Evolutionary conservation across 2,329 filamentous ascomycete species (phyloP).

Genomic region (Diplodia intermedia): DNA sequence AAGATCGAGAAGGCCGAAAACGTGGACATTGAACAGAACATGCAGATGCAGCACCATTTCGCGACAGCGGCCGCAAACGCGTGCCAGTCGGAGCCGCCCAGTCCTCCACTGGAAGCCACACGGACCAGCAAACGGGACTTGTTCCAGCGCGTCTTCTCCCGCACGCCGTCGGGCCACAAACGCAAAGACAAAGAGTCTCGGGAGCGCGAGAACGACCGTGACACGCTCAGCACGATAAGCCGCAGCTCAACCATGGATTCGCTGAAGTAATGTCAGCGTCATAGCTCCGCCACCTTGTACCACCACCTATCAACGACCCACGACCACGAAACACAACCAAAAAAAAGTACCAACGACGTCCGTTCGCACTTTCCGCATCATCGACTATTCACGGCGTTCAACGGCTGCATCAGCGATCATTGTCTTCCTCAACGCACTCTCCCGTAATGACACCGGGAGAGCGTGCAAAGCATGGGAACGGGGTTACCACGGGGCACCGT

Average conservation of each 20-base stretch:
- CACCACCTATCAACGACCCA: slow-evolving; percentile 25
- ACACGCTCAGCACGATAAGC: slow-evolving; percentile 40
- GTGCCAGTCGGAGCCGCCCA: slow-evolving; percentile 41
- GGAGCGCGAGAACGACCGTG: slow-evolving; percentile 39
- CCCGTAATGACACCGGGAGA: slow-evolving; percentile 27
- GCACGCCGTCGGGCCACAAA: slow-evolving; percentile 53
- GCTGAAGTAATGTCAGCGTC: slow-evolving; percentile 25
- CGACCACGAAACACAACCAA: slow-evolving; percentile 25
- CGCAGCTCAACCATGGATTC: slow-evolving; percentile 47
- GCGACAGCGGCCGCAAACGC: slow-evolving; percentile 33
- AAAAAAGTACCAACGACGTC: slow-evolving; percentile 18
- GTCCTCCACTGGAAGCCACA: slow-evolving; percentile 41
- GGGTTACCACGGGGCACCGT: slow-evolving; percentile 18
- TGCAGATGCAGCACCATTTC: slow-evolving; percentile 31
- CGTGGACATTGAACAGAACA: slow-evolving; percentile 48
- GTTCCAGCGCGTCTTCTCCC: slow-evolving; percentile 52
- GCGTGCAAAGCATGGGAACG: slow-evolving; percentile 26
- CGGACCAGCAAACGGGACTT: slow-evolving; percentile 44
- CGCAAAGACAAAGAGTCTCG: slow-evolving; percentile 46
- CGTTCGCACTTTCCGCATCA: slow-evolving; percentile 15
- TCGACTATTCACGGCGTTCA: slow-evolving; percentile 14
- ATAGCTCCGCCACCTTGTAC: slow-evolving; percentile 16
- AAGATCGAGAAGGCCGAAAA: slow-evolving; percentile 72
- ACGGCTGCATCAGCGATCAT: slow-evolving; percentile 27
- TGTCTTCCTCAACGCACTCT: slow-evolving; percentile 24